These are phyloP conservation scores for Quaeritorhiza haematococci DNA, from an alignment of 371 early-diverging fungal species.

Conservation along the genomic window DNA sequence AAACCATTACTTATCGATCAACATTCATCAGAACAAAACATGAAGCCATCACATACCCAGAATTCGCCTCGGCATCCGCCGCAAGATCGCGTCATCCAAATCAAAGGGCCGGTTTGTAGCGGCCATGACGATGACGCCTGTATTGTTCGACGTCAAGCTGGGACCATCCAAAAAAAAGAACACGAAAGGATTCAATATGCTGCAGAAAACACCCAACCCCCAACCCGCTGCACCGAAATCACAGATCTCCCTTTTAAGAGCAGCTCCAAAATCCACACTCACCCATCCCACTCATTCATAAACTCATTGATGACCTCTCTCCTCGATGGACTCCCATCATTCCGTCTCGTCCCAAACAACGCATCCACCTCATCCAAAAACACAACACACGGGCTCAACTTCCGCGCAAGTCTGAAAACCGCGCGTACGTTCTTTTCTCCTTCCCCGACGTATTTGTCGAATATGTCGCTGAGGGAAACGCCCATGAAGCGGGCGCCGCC, in stretches of 20 bases:
- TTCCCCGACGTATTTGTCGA: slow-evolving; percentile 97
- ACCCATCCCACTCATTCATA: slow-evolving; percentile 97
- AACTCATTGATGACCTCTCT: slow-evolving; percentile 92
- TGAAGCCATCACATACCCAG: slow-evolving; percentile 50
- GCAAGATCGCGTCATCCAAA: slow-evolving; percentile 92
- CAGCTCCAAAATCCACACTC: slow-evolving; percentile 31
- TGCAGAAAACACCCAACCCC: background rate
- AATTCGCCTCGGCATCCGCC: slow-evolving; percentile 94
- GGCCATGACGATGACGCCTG: slow-evolving; percentile 84
- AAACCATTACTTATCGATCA: no score
- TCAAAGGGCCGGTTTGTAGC: slow-evolving; percentile 94
- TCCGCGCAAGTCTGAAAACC: slow-evolving; percentile 92
- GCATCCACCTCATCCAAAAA: slow-evolving; percentile 99
- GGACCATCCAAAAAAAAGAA: background rate
- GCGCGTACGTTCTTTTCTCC: slow-evolving; percentile 96
- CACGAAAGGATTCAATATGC: no score
- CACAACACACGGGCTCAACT: slow-evolving; percentile 92
- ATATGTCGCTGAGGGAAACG: slow-evolving; percentile 91
- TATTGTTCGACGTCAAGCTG: slow-evolving; percentile 57
- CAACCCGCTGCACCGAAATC: no score
- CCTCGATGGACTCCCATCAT: slow-evolving; percentile 50
- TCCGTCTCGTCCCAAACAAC: slow-evolving; percentile 80
- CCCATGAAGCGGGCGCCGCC: slow-evolving; percentile 89
- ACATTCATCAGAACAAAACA: background rate
- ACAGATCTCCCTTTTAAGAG: no score